These are phyloP conservation scores for Didymellaceae sp. DNA, from an alignment of 2,329 filamentous ascomycete species.

Conservation along the genomic window DNA sequence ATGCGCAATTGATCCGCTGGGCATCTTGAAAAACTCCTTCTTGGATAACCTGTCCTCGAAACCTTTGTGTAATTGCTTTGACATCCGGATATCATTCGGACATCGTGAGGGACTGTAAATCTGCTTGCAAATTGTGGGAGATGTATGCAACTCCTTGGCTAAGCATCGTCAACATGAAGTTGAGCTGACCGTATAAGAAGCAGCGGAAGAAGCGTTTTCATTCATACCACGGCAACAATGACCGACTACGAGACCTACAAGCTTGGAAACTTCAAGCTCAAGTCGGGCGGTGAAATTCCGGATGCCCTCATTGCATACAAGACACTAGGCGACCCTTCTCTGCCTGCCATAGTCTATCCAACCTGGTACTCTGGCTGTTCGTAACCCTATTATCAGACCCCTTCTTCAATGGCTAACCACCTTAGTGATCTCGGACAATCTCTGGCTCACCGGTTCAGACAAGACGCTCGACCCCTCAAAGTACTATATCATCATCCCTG, in stretches of 20 bases:
- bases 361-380: slow-evolving; percentile 73
- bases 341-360: slow-evolving; percentile 75
- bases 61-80: slow-evolving; percentile 4
- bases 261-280: slow-evolving; percentile 71
- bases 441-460: slow-evolving; percentile 73
- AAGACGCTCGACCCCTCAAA: slow-evolving; percentile 69
- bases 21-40: too few species aligned
- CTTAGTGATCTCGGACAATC: slow-evolving; percentile 69
- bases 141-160: slow-evolving; percentile 3
- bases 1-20: too few species aligned
- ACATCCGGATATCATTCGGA: slow-evolving; percentile 3
- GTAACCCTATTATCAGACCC: slow-evolving; percentile 29
- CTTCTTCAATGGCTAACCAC: not conserved
- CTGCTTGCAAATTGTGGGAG: not conserved
- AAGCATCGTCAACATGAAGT: not conserved
- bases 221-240: not conserved
- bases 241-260: slow-evolving; percentile 58
- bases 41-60: too few species aligned
- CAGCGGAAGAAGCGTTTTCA: not conserved
- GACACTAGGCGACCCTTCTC: slow-evolving; percentile 69
- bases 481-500: slow-evolving; percentile 73
- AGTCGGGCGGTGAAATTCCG: slow-evolving; percentile 67
- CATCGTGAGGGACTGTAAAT: not conserved
- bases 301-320: slow-evolving; percentile 77
- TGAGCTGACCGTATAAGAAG: not conserved